Base-by-base conservation (phyloP, 2,329 filamentous ascomycete species). In the Clonostachys rhizophaga region DNA sequence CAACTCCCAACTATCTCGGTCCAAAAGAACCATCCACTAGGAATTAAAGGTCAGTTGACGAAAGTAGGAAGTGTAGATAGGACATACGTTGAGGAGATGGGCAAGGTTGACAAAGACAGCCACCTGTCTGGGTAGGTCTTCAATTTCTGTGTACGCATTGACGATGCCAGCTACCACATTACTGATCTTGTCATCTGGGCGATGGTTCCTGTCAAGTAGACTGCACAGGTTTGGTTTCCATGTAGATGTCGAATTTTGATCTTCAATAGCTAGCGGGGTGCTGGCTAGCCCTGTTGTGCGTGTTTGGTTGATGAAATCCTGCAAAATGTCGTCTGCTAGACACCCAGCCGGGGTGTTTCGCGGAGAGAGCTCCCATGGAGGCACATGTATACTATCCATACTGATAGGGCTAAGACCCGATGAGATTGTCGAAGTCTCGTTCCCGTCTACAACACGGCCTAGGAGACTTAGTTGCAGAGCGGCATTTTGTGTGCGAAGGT, bases 131-230 rank as follows among this genome's bases (percentile, higher is more conserved):
- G 57, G 58, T 13, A 63, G 49, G 2, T 54, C 55, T 43, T 60
- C 55, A 12, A 64, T 63, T 52, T 64, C 59, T 4, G 54, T 50
- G 46, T 63, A 63, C 10, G 58, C 58, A 42, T 58, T 50, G 2
- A 64, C 47, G 34, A 64, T 54, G 33, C 60, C 59, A 2, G 59
- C 61, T 8, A 61, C 60, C 18, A 64, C 54, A 34, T 64, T 61
- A 49, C 61, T 64, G n/a, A 61, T 61, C 10, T 59, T 54, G 41
- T 63, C 61, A 17, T 55, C 52, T 0, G 58, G 57, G 5, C 52
- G 49, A 30, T 48, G 49, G 42, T 55, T 49, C 40, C 53, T 50
- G 20, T 60, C 54, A 8, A 62, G 45, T 10, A 63, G 44, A 5
- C 57, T 55, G 18, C 51, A 52, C 33, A 60, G 44, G 40, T 61